Conservation (phyloP, 306 rosid genomes). For the Corylus heterophylla region DNA sequence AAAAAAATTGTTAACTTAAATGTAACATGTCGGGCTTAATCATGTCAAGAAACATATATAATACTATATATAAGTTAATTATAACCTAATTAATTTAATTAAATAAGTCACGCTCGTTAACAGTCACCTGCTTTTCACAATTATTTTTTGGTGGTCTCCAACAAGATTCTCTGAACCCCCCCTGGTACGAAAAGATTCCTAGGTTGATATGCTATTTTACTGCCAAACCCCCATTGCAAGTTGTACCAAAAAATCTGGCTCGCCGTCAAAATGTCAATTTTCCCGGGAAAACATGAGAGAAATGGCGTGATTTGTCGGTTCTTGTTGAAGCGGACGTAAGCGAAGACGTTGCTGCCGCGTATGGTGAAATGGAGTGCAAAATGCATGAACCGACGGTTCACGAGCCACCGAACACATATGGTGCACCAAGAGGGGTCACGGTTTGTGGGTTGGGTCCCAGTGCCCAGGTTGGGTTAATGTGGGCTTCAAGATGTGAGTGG, state of each 20-base stretch:
- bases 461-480: not conserved
- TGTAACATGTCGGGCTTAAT: too few species aligned
- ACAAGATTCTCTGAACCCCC: not conserved
- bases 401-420: not conserved
- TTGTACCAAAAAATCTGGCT: not conserved
- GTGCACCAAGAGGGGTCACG: conserved; percentile 21
- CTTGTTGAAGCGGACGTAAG: conserved; percentile 13
- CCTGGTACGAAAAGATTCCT: not conserved
- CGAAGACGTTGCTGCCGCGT: not conserved
- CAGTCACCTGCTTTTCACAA: too few species aligned
- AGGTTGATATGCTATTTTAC: not conserved
- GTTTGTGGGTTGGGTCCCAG: conserved; percentile 22
- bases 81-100: too few species aligned
- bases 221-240: not conserved
- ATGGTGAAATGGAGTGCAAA: not conserved
- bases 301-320: conserved; percentile 6
- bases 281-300: not conserved
- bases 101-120: too few species aligned
- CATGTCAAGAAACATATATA: too few species aligned
- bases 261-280: not conserved
- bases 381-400: conserved; percentile 10
- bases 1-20: too few species aligned
- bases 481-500: conserved; percentile 8
- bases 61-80: too few species aligned
- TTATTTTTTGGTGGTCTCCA: not conserved